Percentiles rank a stretch among this genome's conserved stretches.
Conservation (phyloP, 106 monocot genomes). For the Vanilla planifolia region DNA sequence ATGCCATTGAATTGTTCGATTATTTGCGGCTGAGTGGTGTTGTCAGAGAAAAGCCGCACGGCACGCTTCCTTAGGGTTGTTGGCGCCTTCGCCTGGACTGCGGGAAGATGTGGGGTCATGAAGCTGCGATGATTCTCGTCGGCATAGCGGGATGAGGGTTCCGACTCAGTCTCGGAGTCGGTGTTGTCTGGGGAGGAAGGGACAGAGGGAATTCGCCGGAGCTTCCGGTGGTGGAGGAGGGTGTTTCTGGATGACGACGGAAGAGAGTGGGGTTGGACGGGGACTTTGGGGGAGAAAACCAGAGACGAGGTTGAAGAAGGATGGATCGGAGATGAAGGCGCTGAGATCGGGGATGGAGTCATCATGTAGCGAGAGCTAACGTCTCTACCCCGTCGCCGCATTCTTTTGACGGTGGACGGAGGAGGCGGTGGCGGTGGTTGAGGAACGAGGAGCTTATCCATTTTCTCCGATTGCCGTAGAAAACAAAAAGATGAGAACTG, state of each 20-base stretch:
- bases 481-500: no score
- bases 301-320: background rate
- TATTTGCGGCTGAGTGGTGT: background rate
- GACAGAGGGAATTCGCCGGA: conserved; percentile 8
- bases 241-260: conserved; percentile 18
- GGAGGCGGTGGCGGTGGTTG: conserved; percentile 12
- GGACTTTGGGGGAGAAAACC: background rate
- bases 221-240: conserved; percentile 3
- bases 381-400: conserved; percentile 43
- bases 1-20: background rate
- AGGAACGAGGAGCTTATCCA: background rate
- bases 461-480: background rate
- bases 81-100: background rate
- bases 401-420: conserved; percentile 13
- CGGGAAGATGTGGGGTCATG: conserved; percentile 18
- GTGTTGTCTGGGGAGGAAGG: conserved; percentile 24
- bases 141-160: conserved; percentile 17
- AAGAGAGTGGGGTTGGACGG: conserved; percentile 3
- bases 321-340: conserved; percentile 10
- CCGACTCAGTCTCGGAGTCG: conserved; percentile 24
- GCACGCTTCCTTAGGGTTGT: background rate
- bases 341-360: conserved; percentile 6
- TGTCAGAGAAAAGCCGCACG: conserved; percentile 35
- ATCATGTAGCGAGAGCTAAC: conserved; percentile 86
- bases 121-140: conserved; percentile 44